Evolutionary conservation across 768 basidiomycete genomes (phyloP).

Genomic region (Tulasnella sp.): DNA sequence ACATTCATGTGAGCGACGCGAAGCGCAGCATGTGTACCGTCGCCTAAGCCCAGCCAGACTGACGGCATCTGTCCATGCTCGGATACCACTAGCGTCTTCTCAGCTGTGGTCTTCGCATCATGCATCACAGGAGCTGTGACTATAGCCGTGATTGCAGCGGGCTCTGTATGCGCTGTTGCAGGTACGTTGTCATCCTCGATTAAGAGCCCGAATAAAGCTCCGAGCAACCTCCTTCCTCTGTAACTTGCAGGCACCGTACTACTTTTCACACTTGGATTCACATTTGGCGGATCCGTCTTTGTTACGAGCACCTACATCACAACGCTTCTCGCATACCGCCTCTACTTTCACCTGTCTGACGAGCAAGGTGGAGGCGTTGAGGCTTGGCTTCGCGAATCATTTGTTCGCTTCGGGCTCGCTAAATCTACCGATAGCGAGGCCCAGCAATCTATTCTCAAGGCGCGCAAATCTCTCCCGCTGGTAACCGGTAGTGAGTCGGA

Average conservation of each 20-base stretch:
- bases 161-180: neutral
- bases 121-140: neutral
- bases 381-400: neutral
- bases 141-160: neutral
- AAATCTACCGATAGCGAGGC: neutral
- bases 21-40: neutral
- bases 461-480: neutral
- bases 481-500: no score
- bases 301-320: neutral
- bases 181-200: neutral
- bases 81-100: neutral
- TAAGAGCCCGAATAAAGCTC: neutral
- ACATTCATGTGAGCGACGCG: neutral
- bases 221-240: neutral
- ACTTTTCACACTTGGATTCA: neutral
- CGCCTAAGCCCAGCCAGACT: neutral
- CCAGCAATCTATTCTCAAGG: neutral
- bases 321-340: neutral
- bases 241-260: neutral
- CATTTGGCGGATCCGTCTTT: neutral
- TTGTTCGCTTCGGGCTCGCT: neutral
- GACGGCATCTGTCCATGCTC: neutral
- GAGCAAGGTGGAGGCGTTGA: constrained; percentile 3
- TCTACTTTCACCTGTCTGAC: neutral
- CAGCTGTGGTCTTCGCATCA: neutral